Conservation (phyloP, 306 rosid species). For the Quercus mongolica region DNA sequence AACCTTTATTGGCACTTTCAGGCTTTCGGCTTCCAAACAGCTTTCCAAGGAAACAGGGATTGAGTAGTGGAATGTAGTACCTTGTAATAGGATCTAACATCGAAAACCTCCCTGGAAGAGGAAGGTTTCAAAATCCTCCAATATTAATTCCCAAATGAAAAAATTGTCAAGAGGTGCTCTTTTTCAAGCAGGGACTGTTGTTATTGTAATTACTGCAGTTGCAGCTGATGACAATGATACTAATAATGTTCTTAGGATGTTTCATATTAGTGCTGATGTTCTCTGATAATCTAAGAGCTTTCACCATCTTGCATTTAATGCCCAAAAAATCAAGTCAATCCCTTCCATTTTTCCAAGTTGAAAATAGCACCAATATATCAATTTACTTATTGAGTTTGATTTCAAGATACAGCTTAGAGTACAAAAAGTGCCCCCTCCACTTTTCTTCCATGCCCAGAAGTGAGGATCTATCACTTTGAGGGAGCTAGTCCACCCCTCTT, state of each 20-base stretch:
- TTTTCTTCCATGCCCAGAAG: background rate
- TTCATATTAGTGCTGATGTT: background rate
- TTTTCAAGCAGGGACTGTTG: background rate
- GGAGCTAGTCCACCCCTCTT: background rate
- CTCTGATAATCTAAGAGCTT: background rate
- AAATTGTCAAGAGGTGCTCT: background rate
- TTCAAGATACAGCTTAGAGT: background rate
- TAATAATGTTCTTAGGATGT: background rate
- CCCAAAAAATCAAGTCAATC: background rate
- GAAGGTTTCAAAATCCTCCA: background rate
- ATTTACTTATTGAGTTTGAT: background rate
- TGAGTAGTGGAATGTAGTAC: no score
- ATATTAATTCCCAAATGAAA: background rate
- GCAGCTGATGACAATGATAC: background rate
- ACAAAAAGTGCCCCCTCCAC: background rate
- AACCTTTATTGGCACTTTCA: no score
- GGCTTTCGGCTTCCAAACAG: no score
- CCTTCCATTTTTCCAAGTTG: background rate
- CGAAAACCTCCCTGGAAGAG: no score
- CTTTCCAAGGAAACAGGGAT: no score
- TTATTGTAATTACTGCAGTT: background rate
- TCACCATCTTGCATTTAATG: background rate
- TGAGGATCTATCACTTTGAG: background rate
- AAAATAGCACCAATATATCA: background rate
- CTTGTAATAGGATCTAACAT: no score